Percentiles rank a stretch among this genome's conserved stretches.
Conservation (phyloP, 495 filamentous ascomycete genomes). For the Bacidia rubella region DNA sequence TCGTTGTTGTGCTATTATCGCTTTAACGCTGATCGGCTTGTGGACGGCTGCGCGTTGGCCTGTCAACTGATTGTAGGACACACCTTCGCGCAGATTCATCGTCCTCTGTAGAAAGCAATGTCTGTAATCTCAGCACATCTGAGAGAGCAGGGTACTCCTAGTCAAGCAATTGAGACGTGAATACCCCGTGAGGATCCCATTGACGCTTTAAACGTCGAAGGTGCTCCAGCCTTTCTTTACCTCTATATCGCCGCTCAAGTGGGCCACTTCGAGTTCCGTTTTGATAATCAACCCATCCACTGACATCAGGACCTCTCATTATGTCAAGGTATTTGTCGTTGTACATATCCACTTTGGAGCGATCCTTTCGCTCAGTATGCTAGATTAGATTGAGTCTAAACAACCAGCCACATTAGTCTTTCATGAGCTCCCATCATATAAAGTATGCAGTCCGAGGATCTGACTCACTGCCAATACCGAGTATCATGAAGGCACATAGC, state of each 20-base stretch:
- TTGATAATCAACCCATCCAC: slow-evolving; percentile 14
- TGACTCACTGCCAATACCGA: slow-evolving; percentile 13
- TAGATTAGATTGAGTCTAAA: slow-evolving; percentile 15
- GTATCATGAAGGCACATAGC: slow-evolving; percentile 15
- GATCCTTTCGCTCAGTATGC: slow-evolving; percentile 11
- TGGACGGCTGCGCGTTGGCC: too few relatives aligned
- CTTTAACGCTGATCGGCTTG: too few relatives aligned
- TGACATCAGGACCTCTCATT: slow-evolving; percentile 13
- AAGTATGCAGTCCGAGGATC: background rate
- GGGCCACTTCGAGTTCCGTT: slow-evolving; percentile 13
- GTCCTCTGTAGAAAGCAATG: too few relatives aligned
- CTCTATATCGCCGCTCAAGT: slow-evolving; percentile 14
- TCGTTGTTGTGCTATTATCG: too few relatives aligned
- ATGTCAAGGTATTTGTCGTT: slow-evolving; percentile 13
- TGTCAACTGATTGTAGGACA: too few relatives aligned
- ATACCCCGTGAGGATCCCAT: slow-evolving; percentile 11
- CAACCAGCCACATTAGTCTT: background rate
- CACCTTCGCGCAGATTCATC: too few relatives aligned
- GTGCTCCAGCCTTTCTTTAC: slow-evolving; percentile 6
- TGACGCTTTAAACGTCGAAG: slow-evolving; percentile 7
- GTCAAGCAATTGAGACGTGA: slow-evolving; percentile 5
- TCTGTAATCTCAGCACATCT: too few relatives aligned
- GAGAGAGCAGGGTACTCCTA: background rate
- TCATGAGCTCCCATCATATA: background rate
- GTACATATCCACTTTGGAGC: slow-evolving; percentile 11